Evolutionary conservation across 164 flowering plant species (phyloP).

Genomic region (Santalum album): DNA sequence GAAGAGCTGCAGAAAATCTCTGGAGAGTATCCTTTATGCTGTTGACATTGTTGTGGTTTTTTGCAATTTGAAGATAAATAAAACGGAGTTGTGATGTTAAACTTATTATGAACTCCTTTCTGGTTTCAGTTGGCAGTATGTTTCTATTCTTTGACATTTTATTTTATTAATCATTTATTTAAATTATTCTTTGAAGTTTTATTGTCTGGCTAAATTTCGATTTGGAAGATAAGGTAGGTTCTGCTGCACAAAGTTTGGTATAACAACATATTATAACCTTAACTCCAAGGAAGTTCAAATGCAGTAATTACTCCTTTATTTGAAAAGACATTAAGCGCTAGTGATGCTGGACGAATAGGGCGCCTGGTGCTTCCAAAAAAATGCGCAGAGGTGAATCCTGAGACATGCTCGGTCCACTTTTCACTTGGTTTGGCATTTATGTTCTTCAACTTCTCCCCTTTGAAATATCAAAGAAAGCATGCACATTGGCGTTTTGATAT

Average conservation of each 20-base stretch:
- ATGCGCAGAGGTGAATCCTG: constrained; percentile 78
- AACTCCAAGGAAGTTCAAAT: constrained; percentile 48
- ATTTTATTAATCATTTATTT: constrained; percentile 1
- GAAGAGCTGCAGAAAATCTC: constrained; percentile 76
- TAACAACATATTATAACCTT: constrained; percentile 24
- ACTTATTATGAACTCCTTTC: background rate
- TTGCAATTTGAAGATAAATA: background rate
- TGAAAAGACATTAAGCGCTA: constrained; percentile 90
- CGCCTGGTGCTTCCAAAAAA: constrained; percentile 90
- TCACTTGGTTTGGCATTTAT: background rate
- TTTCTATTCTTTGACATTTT: background rate
- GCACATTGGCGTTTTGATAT: background rate
- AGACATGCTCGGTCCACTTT: background rate
- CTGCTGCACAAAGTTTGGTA: background rate
- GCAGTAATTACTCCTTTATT: constrained; percentile 71
- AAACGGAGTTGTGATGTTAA: background rate
- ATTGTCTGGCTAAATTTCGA: background rate
- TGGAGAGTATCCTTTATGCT: constrained; percentile 65
- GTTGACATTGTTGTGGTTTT: background rate
- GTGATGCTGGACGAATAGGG: constrained; percentile 94
- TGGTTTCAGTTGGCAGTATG: background rate
- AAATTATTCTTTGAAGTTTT: background rate
- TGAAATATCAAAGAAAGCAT: background rate
- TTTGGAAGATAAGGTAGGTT: background rate
- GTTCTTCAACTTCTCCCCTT: background rate